Percentiles rank a stretch among this genome's conserved stretches.
Evolutionary conservation across 192 early-diverging fungal genomes (phyloP).

Genomic region (Backusella mclennaniae): DNA sequence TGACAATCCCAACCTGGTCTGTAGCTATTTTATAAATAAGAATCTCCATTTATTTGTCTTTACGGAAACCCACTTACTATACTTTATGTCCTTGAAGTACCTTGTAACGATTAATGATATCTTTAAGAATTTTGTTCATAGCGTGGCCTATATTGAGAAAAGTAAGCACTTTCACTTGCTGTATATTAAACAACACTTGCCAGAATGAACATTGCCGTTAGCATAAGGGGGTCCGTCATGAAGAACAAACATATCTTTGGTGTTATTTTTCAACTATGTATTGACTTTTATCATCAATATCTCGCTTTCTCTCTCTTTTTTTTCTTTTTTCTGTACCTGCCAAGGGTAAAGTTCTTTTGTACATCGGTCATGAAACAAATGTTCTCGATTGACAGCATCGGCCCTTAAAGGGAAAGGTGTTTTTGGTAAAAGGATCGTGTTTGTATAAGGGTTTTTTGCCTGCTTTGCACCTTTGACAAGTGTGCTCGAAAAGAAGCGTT

Average conservation of each 20-base stretch:
- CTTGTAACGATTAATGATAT: constrained; percentile 73
- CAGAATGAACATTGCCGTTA: constrained; percentile 71
- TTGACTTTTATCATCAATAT: not conserved
- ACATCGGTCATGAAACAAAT: constrained; percentile 57
- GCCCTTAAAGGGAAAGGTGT: constrained; percentile 68
- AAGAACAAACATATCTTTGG: constrained; percentile 67
- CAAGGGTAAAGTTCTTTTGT: constrained; percentile 66
- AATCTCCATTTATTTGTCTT: not conserved
- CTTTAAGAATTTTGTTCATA: constrained; percentile 82
- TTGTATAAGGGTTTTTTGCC: constrained; percentile 42
- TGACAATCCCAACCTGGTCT: constrained; percentile 83
- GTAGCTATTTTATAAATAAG: constrained; percentile 40
- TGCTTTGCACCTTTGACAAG: not conserved
- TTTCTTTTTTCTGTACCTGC: constrained; percentile 50
- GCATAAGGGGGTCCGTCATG: constrained; percentile 86
- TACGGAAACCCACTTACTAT: constrained; percentile 35
- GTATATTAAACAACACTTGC: constrained; percentile 12
- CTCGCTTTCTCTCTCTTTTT: not conserved
- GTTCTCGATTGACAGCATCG: constrained; percentile 58
- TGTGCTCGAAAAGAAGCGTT: not conserved
- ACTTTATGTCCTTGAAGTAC: constrained; percentile 71
- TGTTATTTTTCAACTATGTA: constrained; percentile 54
- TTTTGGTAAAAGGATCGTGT: constrained; percentile 70
- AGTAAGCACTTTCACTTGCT: not conserved
- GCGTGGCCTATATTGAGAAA: constrained; percentile 52